Percentiles rank a stretch among this genome's conserved stretches.
Conservation (phyloP, 1,284 basidiomycete species). For the Marasmius sp. region DNA sequence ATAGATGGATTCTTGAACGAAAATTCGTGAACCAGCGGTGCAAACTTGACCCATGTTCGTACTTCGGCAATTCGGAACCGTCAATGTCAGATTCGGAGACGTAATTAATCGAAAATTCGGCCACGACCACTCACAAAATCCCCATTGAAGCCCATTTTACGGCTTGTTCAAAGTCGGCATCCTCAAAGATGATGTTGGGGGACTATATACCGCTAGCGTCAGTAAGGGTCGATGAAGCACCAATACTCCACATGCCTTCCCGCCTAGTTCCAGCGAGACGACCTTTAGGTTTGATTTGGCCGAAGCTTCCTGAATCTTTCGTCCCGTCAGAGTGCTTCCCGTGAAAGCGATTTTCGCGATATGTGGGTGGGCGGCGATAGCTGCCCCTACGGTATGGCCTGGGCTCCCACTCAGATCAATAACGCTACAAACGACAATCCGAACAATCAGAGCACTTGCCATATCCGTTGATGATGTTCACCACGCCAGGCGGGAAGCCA, state of each 20-base stretch:
- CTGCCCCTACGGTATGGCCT: constrained; percentile 15
- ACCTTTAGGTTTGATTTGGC: constrained; percentile 80
- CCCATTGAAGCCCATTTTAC: constrained; percentile 80
- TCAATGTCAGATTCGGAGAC: not conserved
- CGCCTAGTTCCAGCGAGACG: constrained; percentile 85
- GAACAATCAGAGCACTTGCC: constrained; percentile 31
- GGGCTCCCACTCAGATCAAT: not conserved
- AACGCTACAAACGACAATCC: not conserved
- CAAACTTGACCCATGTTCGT: constrained; percentile 70
- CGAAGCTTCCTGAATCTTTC: constrained; percentile 75
- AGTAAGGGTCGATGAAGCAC: not conserved
- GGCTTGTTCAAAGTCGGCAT: constrained; percentile 76
- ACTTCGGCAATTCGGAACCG: not conserved
- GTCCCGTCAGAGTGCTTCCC: constrained; percentile 65
- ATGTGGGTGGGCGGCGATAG: constrained; percentile 46
- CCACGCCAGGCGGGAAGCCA: constrained; percentile 66
- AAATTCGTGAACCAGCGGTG: constrained; percentile 84
- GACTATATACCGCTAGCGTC: not conserved
- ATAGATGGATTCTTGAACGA: constrained; percentile 80
- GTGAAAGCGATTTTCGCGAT: constrained; percentile 69
- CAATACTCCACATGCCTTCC: constrained; percentile 51
- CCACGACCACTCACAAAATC: constrained; percentile 56
- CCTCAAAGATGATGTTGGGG: constrained; percentile 77
- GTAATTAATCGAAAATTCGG: not conserved
- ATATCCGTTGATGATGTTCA: constrained; percentile 70